Percentiles rank a stretch among this genome's conserved stretches.
Evolutionary conservation across 2,329 filamentous ascomycete genomes (phyloP).

Genomic region (Aspergillus aculeatus): DNA sequence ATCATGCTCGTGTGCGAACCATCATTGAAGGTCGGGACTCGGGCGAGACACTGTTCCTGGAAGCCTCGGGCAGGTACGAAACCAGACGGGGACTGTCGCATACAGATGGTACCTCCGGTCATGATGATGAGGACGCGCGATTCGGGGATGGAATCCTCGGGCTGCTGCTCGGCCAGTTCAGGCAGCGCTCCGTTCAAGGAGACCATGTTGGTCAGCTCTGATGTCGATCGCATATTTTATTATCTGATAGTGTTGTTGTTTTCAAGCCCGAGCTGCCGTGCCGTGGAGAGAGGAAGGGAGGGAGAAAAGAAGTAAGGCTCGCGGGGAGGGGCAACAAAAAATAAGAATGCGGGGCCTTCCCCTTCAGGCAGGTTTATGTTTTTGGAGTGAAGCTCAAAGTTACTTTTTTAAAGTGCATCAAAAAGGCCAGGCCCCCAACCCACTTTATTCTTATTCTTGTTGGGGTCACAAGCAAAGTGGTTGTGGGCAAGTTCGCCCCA

Average conservation of each 20-base stretch:
- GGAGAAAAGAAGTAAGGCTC: not conserved
- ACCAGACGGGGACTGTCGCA: constrained; percentile 77
- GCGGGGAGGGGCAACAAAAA: not conserved
- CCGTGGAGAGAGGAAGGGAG: not conserved
- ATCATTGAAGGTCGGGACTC: constrained; percentile 83
- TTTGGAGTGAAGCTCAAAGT: not conserved
- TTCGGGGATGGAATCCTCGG: constrained; percentile 55
- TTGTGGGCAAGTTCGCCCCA: not conserved
- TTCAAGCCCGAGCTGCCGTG: not conserved
- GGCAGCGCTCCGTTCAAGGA: constrained; percentile 22
- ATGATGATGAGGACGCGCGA: constrained; percentile 85
- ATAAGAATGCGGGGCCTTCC: constrained; percentile 4
- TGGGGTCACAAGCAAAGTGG: not conserved
- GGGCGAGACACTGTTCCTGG: constrained; percentile 76
- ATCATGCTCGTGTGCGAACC: constrained; percentile 57
- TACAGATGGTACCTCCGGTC: constrained; percentile 80
- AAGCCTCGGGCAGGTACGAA: constrained; percentile 79
- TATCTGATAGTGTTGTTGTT: not conserved
- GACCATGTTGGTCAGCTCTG: constrained; percentile 19
- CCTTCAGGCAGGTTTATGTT: not conserved
- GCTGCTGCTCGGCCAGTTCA: constrained; percentile 21
- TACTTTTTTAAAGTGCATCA: not conserved
- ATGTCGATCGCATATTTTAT: not conserved
- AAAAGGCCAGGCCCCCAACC: not conserved
- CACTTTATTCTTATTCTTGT: not conserved